phyloP scores from a whole-genome alignment of 257 asterid species.

The Solanum ahanhuiri region DNA sequence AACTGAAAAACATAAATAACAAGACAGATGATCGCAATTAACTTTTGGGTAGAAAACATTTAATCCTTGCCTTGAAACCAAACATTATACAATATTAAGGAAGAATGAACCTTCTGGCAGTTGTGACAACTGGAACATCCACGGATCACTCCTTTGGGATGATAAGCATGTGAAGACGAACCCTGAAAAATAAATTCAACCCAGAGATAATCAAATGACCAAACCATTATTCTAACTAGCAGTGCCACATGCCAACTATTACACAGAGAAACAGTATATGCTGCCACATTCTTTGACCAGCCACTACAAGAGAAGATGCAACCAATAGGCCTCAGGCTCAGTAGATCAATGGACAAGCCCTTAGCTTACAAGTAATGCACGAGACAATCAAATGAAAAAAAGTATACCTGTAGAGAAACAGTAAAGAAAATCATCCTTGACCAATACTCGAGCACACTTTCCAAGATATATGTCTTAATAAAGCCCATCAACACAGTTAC shows the following conservation, averaged over 20 bases:
- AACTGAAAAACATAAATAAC: background rate
- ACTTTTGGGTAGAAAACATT: background rate
- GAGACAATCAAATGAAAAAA: background rate
- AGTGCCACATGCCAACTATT: background rate
- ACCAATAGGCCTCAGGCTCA: background rate
- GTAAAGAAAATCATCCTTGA: background rate
- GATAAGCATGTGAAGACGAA: slow-evolving; percentile 25
- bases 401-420: background rate
- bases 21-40: background rate
- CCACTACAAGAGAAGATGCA: background rate
- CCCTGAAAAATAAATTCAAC: slow-evolving; percentile 24
- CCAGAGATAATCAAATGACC: background rate
- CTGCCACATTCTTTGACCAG: background rate
- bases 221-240: background rate
- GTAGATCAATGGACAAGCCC: background rate
- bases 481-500: background rate
- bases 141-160: slow-evolving; percentile 62
- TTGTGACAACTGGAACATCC: slow-evolving; percentile 60
- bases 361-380: background rate
- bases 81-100: background rate
- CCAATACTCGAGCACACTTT: background rate
- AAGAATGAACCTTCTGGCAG: slow-evolving; percentile 42
- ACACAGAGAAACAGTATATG: background rate
- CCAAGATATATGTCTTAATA: background rate
- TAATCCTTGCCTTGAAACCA: background rate